Conservation (phyloP, 768 basidiomycete species). For the Lactarius pseudohatsudake region DNA sequence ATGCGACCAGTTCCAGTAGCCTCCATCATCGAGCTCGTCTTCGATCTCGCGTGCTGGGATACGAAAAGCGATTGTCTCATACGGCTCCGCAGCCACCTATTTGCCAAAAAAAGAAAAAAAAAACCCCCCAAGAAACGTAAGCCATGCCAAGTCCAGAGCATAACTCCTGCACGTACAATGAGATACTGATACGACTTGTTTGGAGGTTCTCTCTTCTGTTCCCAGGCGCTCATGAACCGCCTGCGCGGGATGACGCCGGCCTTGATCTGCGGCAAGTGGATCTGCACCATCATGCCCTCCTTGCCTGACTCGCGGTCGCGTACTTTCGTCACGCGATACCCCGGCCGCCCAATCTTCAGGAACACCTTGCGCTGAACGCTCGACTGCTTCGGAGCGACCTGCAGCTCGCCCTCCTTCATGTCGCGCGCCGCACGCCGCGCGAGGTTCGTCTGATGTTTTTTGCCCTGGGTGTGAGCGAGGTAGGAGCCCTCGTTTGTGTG, state of each 20-base stretch:
- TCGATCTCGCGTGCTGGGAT: constrained; percentile 97
- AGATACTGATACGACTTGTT: constrained; percentile 98
- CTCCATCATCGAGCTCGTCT: constrained; percentile 87
- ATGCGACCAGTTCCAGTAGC: constrained; percentile 96
- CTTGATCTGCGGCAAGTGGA: constrained; percentile 94
- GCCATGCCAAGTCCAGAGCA: constrained; percentile 26
- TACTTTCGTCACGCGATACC: constrained; percentile 96
- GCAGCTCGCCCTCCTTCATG: constrained; percentile 89
- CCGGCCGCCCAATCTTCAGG: constrained; percentile 94
- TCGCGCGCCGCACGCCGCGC: constrained; percentile 97
- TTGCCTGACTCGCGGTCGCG: constrained; percentile 87
- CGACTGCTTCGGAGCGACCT: constrained; percentile 80
- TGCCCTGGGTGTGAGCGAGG: constrained; percentile 98
- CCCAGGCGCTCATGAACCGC: constrained; percentile 97
- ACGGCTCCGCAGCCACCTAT: constrained; percentile 98
- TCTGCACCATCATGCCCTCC: constrained; percentile 97
- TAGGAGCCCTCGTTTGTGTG: constrained; percentile 99
- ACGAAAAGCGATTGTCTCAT: constrained; percentile 98
- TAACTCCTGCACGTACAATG: constrained; percentile 60
- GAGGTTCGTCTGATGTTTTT: constrained; percentile 98
- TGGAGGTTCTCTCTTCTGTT: constrained; percentile 91
- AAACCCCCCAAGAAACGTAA: not conserved
- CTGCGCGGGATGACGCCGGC: constrained; percentile 77
- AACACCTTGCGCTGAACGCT: constrained; percentile 90
- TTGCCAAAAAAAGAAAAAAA: not conserved